Conservation (phyloP, 108 stramenopile species). For the Parietichytrium sp. region DNA sequence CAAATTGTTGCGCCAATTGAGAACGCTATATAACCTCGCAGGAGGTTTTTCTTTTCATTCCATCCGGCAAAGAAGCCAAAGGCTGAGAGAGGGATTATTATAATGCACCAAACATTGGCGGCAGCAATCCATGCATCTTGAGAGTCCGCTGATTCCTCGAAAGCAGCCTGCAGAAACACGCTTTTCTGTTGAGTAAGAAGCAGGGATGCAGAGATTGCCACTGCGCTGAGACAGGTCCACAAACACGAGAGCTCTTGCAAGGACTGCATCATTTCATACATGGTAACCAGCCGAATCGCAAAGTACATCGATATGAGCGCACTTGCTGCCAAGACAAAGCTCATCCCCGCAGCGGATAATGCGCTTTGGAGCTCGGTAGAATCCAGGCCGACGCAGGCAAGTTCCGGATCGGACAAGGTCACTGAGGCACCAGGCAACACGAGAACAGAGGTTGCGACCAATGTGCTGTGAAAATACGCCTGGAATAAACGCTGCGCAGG, state of each 20-base stretch:
- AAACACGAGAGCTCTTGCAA: neutral
- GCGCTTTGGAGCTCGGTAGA: neutral
- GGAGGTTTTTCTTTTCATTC: neutral
- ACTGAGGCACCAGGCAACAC: neutral
- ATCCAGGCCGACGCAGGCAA: neutral
- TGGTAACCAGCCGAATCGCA: neutral
- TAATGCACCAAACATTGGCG: neutral
- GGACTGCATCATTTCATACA: neutral
- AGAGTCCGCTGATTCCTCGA: neutral
- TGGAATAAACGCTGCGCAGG: neutral
- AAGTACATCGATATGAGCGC: neutral
- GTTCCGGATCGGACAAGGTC: neutral
- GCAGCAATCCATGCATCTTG: neutral
- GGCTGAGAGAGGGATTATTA: neutral
- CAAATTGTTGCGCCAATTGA: neutral
- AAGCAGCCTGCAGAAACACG: neutral
- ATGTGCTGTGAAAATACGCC: neutral
- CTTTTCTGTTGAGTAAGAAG: neutral
- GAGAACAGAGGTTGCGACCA: neutral
- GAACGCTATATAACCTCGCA: neutral
- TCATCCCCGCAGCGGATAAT: neutral
- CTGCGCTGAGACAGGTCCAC: neutral
- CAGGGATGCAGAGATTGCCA: neutral
- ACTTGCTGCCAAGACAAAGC: neutral
- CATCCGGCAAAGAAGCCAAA: slow-evolving; percentile 3